phyloP scores from a whole-genome alignment of 1,284 basidiomycete species.

The Serendipita sp. region DNA sequence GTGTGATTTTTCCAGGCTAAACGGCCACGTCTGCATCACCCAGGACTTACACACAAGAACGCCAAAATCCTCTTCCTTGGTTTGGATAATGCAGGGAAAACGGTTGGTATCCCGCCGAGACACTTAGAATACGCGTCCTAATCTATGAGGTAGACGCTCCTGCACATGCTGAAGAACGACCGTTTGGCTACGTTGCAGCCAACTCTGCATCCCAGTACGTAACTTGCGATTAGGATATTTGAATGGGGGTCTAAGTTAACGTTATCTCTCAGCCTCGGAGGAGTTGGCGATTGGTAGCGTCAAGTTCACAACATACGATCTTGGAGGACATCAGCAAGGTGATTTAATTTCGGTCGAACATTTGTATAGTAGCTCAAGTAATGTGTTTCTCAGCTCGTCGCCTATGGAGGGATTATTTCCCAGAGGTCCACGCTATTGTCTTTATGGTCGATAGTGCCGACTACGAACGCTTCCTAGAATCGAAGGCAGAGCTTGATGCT shows the following conservation, averaged over 20 bases:
- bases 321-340: conserved; percentile 97
- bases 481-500: conserved; percentile 93
- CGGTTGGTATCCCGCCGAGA: conserved; percentile 38
- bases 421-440: conserved; percentile 97
- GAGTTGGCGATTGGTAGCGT: conserved; percentile 98
- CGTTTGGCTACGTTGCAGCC: conserved; percentile 94
- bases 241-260: background rate
- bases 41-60: conserved; percentile 95
- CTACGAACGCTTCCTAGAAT: conserved; percentile 89
- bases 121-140: background rate
- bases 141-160: conserved; percentile 59
- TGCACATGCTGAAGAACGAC: conserved; percentile 99
- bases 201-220: conserved; percentile 93
- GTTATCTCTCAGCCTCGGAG: conserved; percentile 64
- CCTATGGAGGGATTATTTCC: conserved; percentile 99
- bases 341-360: conserved; percentile 16
- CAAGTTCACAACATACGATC: conserved; percentile 97
- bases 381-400: conserved; percentile 57
- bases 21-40: conserved; percentile 5
- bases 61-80: conserved; percentile 99
- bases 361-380: background rate
- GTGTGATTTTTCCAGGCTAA: background rate
- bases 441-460: conserved; percentile 98
- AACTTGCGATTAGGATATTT: conserved; percentile 14
- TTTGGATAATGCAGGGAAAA: conserved; percentile 98